phyloP scores from a whole-genome alignment of 768 basidiomycete genomes.

The Termitomyces sp. region DNA sequence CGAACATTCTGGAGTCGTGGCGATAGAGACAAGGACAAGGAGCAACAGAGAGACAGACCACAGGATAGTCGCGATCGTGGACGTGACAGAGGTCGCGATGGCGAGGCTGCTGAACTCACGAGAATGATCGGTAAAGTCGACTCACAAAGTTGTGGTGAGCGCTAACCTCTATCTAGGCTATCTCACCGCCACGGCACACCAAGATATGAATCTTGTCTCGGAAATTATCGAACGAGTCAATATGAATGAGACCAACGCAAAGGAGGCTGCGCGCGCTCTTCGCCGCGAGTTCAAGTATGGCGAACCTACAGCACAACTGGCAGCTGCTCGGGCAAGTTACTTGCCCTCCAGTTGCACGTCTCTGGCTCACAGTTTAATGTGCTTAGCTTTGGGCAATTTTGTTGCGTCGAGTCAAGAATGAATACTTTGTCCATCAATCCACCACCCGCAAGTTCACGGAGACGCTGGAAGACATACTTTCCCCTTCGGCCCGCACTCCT shows the following conservation, averaged over 20 bases:
- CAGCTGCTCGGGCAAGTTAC: slow-evolving; percentile 62
- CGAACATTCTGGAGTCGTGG: slow-evolving; percentile 48
- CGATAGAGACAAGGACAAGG: slow-evolving; percentile 25
- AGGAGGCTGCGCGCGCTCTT: slow-evolving; percentile 79
- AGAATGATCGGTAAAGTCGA: slow-evolving; percentile 13
- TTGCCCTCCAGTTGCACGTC: neutral
- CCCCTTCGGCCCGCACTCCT: slow-evolving; percentile 48
- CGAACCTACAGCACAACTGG: slow-evolving; percentile 68
- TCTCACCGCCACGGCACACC: slow-evolving; percentile 71
- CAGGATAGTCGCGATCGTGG: slow-evolving; percentile 3
- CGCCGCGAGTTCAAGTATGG: slow-evolving; percentile 88
- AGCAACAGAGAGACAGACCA: slow-evolving; percentile 1
- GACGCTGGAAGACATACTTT: slow-evolving; percentile 68
- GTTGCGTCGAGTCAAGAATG: slow-evolving; percentile 68
- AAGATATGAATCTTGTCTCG: slow-evolving; percentile 77
- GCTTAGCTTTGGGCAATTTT: slow-evolving; percentile 85
- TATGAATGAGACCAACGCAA: slow-evolving; percentile 62
- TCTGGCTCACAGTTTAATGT: neutral
- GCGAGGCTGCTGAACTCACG: slow-evolving; percentile 13
- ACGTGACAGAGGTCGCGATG: slow-evolving; percentile 10
- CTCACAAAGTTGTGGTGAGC: neutral
- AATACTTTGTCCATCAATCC: slow-evolving; percentile 64
- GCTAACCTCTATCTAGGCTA: slow-evolving; percentile 42
- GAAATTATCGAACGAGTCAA: slow-evolving; percentile 86
- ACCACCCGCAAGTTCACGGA: slow-evolving; percentile 75